Percentiles rank a stretch among this genome's conserved stretches.
phyloP scores from a whole-genome alignment of 768 basidiomycete species.

The Imleria badia region DNA sequence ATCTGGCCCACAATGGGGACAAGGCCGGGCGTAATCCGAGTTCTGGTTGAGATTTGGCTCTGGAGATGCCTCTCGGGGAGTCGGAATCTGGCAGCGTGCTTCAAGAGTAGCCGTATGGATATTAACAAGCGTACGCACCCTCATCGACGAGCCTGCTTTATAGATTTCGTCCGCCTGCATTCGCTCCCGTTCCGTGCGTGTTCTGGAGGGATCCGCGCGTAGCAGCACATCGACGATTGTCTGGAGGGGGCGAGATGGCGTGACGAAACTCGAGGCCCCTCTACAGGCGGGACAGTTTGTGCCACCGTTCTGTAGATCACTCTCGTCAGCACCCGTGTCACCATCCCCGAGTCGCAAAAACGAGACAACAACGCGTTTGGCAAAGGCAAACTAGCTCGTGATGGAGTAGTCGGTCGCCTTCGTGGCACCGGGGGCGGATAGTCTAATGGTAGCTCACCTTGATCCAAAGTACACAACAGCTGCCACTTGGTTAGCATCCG shows the following conservation, averaged over 20 bases:
- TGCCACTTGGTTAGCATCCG: constrained; percentile 48
- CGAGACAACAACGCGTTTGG: not conserved
- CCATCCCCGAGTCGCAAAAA: not conserved
- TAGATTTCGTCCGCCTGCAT: constrained; percentile 85
- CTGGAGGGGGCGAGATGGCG: constrained; percentile 73
- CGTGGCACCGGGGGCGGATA: not conserved
- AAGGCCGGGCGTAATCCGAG: constrained; percentile 69
- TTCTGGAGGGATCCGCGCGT: constrained; percentile 66
- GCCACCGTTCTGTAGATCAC: constrained; percentile 66
- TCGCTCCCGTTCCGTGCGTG: constrained; percentile 67
- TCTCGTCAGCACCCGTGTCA: constrained; percentile 9
- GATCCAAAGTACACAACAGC: constrained; percentile 83
- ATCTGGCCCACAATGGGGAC: constrained; percentile 70
- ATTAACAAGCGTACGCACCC: constrained; percentile 44
- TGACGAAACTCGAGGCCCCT: constrained; percentile 61
- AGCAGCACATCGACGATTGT: constrained; percentile 69
- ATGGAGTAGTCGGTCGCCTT: not conserved
- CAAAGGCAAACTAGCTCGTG: not conserved
- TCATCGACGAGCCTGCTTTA: constrained; percentile 55
- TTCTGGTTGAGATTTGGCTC: constrained; percentile 69
- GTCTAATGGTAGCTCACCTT: constrained; percentile 52
- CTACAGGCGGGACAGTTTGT: constrained; percentile 84
- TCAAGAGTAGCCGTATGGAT: not conserved
- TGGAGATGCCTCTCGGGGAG: constrained; percentile 73
- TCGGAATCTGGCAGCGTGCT: constrained; percentile 56